Conservation (phyloP, 2,329 filamentous ascomycete species). For the Pseudofabraea citricarpa region DNA sequence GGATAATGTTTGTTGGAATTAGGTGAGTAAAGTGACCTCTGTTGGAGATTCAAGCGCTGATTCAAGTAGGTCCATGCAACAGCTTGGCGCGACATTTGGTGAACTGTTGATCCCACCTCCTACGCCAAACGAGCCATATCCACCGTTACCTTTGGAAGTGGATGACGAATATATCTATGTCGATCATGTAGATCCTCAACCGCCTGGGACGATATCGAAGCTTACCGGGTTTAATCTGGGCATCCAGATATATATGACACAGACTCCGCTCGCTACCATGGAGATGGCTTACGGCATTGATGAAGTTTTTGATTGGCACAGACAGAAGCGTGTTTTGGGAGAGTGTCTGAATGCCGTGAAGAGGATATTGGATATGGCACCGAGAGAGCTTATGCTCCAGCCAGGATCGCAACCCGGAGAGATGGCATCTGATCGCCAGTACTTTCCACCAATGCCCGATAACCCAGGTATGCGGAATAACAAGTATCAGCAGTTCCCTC, state of each 20-base stretch:
- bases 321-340: conserved; percentile 69
- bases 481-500: conserved; percentile 21
- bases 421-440: conserved; percentile 40
- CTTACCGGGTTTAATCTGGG: conserved; percentile 79
- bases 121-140: conserved; percentile 71
- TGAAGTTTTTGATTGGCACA: conserved; percentile 68
- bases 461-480: conserved; percentile 30
- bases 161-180: conserved; percentile 78
- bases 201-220: conserved; percentile 61
- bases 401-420: conserved; percentile 32
- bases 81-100: conserved; percentile 66
- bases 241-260: conserved; percentile 73
- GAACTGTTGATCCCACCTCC: conserved; percentile 73
- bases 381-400: conserved; percentile 61
- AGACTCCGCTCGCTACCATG: conserved; percentile 72
- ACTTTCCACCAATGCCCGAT: conserved; percentile 41
- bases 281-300: conserved; percentile 79
- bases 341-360: conserved; percentile 69
- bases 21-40: conserved; percentile 40
- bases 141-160: conserved; percentile 73
- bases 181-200: conserved; percentile 66
- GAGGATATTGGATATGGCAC: conserved; percentile 60
- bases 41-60: conserved; percentile 11
- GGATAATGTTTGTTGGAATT: conserved; percentile 73
- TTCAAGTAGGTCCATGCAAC: conserved; percentile 61